Conservation (phyloP, 805 yeast species). For the Teunomyces funiuensis region DNA sequence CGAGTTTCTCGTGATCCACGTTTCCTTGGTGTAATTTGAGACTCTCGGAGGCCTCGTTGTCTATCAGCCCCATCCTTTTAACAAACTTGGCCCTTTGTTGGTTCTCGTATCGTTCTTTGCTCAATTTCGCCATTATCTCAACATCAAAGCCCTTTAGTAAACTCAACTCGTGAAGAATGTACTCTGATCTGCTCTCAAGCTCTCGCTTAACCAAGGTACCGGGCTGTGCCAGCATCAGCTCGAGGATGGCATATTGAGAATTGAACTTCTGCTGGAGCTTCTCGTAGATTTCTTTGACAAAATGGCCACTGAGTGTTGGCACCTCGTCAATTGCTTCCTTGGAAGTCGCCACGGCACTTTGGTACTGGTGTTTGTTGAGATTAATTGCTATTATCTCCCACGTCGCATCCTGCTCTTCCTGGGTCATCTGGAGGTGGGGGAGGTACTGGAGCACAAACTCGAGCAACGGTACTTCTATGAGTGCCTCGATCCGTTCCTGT, state of each 20-base stretch:
- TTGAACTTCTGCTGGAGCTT: constrained; percentile 17
- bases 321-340: constrained; percentile 15
- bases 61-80: constrained; percentile 3
- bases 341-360: constrained; percentile 13
- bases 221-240: not conserved
- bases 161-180: constrained; percentile 22
- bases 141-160: constrained; percentile 21
- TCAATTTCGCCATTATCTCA: constrained; percentile 21
- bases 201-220: not conserved
- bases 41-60: constrained; percentile 8
- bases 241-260: not conserved
- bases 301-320: constrained; percentile 27
- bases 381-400: constrained; percentile 40
- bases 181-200: constrained; percentile 7
- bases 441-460: constrained; percentile 27
- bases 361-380: constrained; percentile 21
- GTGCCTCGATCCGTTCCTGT: constrained; percentile 19
- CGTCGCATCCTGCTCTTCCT: constrained; percentile 22
- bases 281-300: constrained; percentile 21
- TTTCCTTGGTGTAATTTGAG: constrained; percentile 11
- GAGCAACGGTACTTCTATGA: constrained; percentile 27
- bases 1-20: constrained; percentile 17
- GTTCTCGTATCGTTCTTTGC: constrained; percentile 21
- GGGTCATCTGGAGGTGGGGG: constrained; percentile 32
- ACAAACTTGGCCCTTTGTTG: constrained; percentile 7